Conservation (phyloP, 768 basidiomycete species). For the Russula ochroleuca region DNA sequence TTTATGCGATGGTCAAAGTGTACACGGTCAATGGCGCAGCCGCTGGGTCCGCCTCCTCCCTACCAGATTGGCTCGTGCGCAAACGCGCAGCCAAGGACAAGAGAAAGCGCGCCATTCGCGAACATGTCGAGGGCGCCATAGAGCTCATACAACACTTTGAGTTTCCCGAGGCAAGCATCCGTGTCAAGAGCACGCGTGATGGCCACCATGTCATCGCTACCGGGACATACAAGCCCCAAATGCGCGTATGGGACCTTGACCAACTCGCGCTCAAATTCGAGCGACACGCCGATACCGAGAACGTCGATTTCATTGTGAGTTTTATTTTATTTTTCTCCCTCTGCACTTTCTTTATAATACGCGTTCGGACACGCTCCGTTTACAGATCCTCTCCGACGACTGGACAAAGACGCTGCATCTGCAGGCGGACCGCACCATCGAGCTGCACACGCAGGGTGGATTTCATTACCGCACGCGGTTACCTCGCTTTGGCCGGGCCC, state of each 20-base stretch:
- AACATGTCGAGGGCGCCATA: conserved; percentile 78
- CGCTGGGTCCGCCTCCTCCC: conserved; percentile 79
- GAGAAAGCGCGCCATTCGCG: conserved; percentile 56
- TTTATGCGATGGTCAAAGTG: conserved; percentile 54
- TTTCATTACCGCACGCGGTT: conserved; percentile 91
- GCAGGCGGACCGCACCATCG: conserved; percentile 91
- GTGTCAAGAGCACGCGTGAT: conserved; percentile 84
- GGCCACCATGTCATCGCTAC: conserved; percentile 92
- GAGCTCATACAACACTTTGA: conserved; percentile 95
- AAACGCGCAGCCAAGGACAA: conserved; percentile 63
- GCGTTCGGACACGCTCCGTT: background rate
- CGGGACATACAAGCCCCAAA: conserved; percentile 96
- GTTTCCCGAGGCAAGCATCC: conserved; percentile 94
- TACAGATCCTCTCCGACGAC: conserved; percentile 94
- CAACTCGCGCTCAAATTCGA: conserved; percentile 93
- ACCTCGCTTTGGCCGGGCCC: conserved; percentile 86
- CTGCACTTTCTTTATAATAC: background rate
- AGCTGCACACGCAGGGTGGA: conserved; percentile 91
- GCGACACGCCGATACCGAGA: conserved; percentile 92
- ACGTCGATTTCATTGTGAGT: conserved; percentile 97
- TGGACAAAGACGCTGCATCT: conserved; percentile 99
- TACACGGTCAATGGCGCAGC: conserved; percentile 96
- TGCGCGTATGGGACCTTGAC: conserved; percentile 92
- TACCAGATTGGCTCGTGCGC: conserved; percentile 90
- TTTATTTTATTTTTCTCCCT: conserved; percentile 28